These are phyloP conservation scores for Oryza meridionalis DNA, from an alignment of 176 grass and related monocot species.

Conservation along the genomic window DNA sequence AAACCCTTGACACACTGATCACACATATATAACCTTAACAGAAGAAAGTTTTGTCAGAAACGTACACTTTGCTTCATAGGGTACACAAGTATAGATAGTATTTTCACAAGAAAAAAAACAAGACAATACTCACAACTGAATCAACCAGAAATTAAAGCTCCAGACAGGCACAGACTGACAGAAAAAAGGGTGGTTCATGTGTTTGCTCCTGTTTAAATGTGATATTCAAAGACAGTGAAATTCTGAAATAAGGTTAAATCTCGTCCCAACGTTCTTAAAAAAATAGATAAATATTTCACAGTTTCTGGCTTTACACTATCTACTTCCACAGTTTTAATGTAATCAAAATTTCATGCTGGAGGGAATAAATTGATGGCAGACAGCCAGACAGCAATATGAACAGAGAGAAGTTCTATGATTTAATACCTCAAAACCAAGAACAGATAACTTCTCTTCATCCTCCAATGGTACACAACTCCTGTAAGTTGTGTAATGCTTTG, in stretches of 20 bases:
- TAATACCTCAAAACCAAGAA: slow-evolving; percentile 96
- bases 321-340: too few relatives aligned
- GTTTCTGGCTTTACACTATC: neutral
- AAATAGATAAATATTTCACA: neutral
- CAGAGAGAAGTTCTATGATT: slow-evolving; percentile 5
- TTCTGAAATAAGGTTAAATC: neutral
- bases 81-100: neutral
- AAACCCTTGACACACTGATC: too few relatives aligned
- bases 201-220: neutral
- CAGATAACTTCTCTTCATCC: slow-evolving; percentile 75
- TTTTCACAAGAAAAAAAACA: neutral
- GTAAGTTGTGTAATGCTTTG: slow-evolving; percentile 73
- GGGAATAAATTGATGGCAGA: slow-evolving; percentile 24
- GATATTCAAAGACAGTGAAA: slow-evolving; percentile 6
- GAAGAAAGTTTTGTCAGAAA: neutral
- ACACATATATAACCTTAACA: too few relatives aligned
- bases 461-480: slow-evolving; percentile 85
- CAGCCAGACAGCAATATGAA: neutral
- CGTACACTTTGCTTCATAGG: neutral
- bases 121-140: neutral
- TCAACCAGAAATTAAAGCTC: slow-evolving; percentile 8
- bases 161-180: neutral
- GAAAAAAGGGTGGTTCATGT: neutral
- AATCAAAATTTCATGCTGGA: neutral
- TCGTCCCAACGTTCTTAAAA: slow-evolving; percentile 8